A percentile compares a stretch with the other conserved stretches of the same genome.
Evolutionary conservation across 2,329 filamentous ascomycete genomes (phyloP).

Genomic region (Juglanconis sp.): DNA sequence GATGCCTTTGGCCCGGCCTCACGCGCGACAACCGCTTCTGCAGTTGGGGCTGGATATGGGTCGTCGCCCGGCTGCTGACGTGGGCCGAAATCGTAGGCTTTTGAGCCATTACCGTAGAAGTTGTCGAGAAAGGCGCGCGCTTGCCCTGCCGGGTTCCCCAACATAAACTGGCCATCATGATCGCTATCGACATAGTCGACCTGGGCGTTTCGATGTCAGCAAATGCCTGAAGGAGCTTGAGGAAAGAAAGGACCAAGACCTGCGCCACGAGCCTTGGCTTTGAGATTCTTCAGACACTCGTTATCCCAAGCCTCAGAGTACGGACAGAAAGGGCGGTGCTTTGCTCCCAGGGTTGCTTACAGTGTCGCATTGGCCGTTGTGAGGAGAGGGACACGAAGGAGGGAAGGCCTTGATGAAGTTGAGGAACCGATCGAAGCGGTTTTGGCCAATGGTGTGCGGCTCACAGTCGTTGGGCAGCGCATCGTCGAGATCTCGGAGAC

Average conservation of each 20-base stretch:
- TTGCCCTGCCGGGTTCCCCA: not conserved
- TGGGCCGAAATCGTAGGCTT: not conserved
- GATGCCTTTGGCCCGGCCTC: not conserved
- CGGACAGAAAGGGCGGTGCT: too few relatives aligned
- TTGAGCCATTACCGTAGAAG: not conserved
- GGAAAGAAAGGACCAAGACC: too few relatives aligned
- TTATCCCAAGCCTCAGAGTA: too few relatives aligned
- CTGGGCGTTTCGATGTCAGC: too few relatives aligned
- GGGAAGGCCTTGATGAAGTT: not conserved
- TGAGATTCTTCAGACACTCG: too few relatives aligned
- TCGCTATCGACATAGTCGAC: not conserved
- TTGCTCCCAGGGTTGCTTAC: not conserved
- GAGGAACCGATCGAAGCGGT: not conserved
- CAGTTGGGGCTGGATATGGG: not conserved
- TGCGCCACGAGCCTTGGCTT: too few relatives aligned
- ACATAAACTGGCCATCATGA: not conserved
- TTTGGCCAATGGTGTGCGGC: not conserved
- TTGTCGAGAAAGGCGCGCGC: not conserved
- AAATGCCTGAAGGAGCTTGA: too few relatives aligned
- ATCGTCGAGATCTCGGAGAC: not conserved
- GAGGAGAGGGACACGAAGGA: not conserved
- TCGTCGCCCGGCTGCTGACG: not conserved
- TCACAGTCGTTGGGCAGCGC: not conserved
- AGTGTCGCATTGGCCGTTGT: not conserved
- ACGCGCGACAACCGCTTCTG: not conserved